Evolutionary conservation across 2,329 filamentous ascomycete species (phyloP).

Genomic region (Endoconidiophora polonica): DNA sequence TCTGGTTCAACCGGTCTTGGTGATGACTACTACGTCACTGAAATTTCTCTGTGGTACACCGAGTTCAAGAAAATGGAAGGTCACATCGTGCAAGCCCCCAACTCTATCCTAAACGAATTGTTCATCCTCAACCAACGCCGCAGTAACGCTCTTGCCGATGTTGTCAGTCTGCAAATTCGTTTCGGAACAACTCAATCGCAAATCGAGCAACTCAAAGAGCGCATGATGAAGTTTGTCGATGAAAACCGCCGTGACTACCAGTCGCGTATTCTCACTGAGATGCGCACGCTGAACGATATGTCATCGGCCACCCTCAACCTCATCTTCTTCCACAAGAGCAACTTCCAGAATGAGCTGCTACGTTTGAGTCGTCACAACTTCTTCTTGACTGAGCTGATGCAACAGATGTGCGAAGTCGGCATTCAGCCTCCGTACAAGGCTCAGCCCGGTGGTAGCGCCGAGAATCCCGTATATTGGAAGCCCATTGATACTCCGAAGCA

Average conservation of each 20-base stretch:
- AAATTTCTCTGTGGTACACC: constrained; percentile 82
- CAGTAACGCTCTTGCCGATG: constrained; percentile 74
- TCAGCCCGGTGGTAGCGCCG: constrained; percentile 51
- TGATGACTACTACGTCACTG: constrained; percentile 92
- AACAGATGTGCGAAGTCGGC: constrained; percentile 64
- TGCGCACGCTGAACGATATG: constrained; percentile 63
- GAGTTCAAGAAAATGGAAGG: constrained; percentile 99
- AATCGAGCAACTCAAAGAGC: constrained; percentile 65
- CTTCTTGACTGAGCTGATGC: constrained; percentile 83
- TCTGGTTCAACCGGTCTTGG: constrained; percentile 62
- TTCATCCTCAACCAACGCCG: constrained; percentile 93
- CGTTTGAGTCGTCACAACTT: constrained; percentile 84
- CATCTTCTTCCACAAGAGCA: constrained; percentile 94
- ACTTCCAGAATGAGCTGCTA: constrained; percentile 86
- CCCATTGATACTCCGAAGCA: constrained; percentile 13
- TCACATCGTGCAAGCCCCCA: constrained; percentile 87
- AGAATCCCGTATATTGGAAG: constrained; percentile 45
- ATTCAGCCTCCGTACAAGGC: constrained; percentile 57
- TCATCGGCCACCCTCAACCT: constrained; percentile 80
- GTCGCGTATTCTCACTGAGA: constrained; percentile 68
- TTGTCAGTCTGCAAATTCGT: constrained; percentile 66
- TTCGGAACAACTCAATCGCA: constrained; percentile 74
- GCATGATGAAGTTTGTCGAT: constrained; percentile 68
- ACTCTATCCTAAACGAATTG: constrained; percentile 79
- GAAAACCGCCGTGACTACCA: constrained; percentile 83